Evolutionary conservation across 768 basidiomycete genomes (phyloP).

Genomic region (Aureoboletus auriporus): DNA sequence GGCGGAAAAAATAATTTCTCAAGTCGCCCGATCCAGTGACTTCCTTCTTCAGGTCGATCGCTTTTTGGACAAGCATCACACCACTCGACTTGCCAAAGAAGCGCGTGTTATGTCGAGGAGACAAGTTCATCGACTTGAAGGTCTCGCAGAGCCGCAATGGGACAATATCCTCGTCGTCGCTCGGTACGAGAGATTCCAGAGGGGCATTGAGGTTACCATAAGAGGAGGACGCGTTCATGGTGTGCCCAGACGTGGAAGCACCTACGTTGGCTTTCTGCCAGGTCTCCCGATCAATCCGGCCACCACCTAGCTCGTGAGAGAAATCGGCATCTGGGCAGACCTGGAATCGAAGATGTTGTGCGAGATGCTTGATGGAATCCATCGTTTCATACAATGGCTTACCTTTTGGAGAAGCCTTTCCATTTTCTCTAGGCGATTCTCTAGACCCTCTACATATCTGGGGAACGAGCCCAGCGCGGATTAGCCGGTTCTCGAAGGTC

Average conservation of each 20-base stretch:
- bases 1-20: neutral
- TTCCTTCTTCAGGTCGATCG: constrained; percentile 57
- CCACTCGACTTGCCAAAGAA: constrained; percentile 42
- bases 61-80: constrained; percentile 39
- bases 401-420: constrained; percentile 57
- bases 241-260: constrained; percentile 10
- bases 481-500: neutral
- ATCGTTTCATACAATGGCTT: neutral
- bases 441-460: constrained; percentile 62
- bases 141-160: constrained; percentile 21
- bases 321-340: constrained; percentile 64
- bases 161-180: constrained; percentile 26
- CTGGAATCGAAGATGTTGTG: constrained; percentile 16
- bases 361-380: too few species aligned
- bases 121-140: constrained; percentile 20
- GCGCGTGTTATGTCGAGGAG: constrained; percentile 3
- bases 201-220: constrained; percentile 3
- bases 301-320: constrained; percentile 51
- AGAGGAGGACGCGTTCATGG: constrained; percentile 11
- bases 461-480: neutral
- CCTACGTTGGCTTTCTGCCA: constrained; percentile 26
- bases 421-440: constrained; percentile 60
- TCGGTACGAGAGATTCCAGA: constrained; percentile 22
- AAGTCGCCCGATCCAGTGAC: constrained; percentile 38
- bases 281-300: constrained; percentile 34